These are phyloP conservation scores for Colletotrichum sp. DNA, from an alignment of 2,329 filamentous ascomycete genomes.

Conservation along the genomic window DNA sequence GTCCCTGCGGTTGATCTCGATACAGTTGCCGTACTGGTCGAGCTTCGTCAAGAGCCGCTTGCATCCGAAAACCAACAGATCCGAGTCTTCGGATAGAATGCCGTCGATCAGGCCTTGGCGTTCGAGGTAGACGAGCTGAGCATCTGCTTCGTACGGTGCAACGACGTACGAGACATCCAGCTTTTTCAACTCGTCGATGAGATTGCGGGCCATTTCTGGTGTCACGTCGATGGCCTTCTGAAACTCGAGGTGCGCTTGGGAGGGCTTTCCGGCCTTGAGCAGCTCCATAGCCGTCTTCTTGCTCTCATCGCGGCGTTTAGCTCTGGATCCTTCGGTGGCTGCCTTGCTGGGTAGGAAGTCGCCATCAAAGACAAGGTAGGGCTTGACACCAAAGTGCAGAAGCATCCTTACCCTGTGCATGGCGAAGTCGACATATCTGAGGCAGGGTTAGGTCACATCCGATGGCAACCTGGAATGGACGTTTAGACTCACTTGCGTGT, in stretches of 20 bases:
- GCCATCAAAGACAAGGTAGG: constrained; percentile 95
- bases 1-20: constrained; percentile 88
- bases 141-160: constrained; percentile 95
- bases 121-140: constrained; percentile 95
- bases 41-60: constrained; percentile 91
- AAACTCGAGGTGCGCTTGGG: constrained; percentile 83
- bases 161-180: constrained; percentile 85
- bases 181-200: constrained; percentile 91
- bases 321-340: constrained; percentile 79
- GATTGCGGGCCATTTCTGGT: constrained; percentile 88
- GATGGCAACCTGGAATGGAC: background rate
- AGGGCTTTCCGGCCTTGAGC: constrained; percentile 78
- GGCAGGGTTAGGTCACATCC: constrained; percentile 5
- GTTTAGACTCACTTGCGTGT: constrained; percentile 74
- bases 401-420: constrained; percentile 94
- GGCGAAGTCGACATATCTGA: constrained; percentile 86
- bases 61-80: constrained; percentile 93
- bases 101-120: constrained; percentile 82
- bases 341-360: constrained; percentile 95
- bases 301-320: constrained; percentile 77
- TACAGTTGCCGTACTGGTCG: constrained; percentile 89
- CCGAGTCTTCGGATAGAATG: constrained; percentile 95
- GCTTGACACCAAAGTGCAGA: constrained; percentile 89
- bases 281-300: constrained; percentile 79
- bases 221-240: constrained; percentile 97